Conservation (phyloP, 2,329 filamentous ascomycete genomes). For the Delphinella strobiligena region DNA sequence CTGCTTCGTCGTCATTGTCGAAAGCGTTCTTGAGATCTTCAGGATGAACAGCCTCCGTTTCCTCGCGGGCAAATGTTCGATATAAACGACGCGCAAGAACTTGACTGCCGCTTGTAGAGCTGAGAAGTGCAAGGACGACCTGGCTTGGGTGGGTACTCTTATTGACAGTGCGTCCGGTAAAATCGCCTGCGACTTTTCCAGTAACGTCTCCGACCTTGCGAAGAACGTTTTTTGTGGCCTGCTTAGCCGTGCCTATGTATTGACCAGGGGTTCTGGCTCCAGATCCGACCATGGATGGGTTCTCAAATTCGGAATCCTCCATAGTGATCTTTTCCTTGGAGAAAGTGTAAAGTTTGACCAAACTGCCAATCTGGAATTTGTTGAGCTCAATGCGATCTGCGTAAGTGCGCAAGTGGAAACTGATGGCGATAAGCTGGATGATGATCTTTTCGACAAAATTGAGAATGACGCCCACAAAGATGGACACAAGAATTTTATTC, state of each 20-base stretch:
- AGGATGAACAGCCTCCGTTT: slow-evolving; percentile 60
- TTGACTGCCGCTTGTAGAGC: slow-evolving; percentile 61
- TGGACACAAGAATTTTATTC: slow-evolving; percentile 73
- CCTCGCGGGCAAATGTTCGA: slow-evolving; percentile 67
- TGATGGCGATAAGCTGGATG: slow-evolving; percentile 88
- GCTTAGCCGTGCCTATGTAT: slow-evolving; percentile 55
- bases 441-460: slow-evolving; percentile 89
- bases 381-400: slow-evolving; percentile 83
- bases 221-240: slow-evolving; percentile 62
- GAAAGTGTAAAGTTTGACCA: slow-evolving; percentile 52
- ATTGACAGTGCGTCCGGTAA: slow-evolving; percentile 62
- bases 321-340: slow-evolving; percentile 53
- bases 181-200: slow-evolving; percentile 77
- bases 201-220: slow-evolving; percentile 77
- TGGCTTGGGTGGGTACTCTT: slow-evolving; percentile 69
- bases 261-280: slow-evolving; percentile 64
- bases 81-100: slow-evolving; percentile 80
- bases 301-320: slow-evolving; percentile 66
- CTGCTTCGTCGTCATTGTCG: slow-evolving; percentile 70
- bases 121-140: slow-evolving; percentile 67
- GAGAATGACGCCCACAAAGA: slow-evolving; percentile 68
- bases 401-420: slow-evolving; percentile 85
- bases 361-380: slow-evolving; percentile 69
- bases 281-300: slow-evolving; percentile 37
- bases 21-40: slow-evolving; percentile 74